Conservation (phyloP, 78 protist species). For the Isochrysis galbana region DNA sequence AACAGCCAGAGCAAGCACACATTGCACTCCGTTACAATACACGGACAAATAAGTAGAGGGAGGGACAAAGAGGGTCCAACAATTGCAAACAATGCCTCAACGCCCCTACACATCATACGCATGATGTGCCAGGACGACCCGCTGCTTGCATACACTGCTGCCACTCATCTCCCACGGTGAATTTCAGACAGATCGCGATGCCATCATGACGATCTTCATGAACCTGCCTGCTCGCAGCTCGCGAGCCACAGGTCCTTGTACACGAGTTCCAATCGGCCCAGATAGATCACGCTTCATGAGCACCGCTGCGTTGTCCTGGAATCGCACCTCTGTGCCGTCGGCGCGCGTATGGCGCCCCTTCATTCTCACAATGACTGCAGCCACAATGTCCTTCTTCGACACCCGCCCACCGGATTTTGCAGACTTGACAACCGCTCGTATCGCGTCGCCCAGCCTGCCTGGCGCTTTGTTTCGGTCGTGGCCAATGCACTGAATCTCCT, state of each 20-base stretch:
- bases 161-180: too few species aligned
- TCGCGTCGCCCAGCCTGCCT: background rate
- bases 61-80: too few species aligned
- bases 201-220: conserved; percentile 4
- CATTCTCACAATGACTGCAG: background rate
- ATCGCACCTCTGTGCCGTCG: background rate
- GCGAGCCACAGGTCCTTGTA: background rate
- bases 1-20: too few species aligned
- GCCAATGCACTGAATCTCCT: background rate
- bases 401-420: background rate
- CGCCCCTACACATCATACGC: too few species aligned
- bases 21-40: too few species aligned
- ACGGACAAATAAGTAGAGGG: too few species aligned
- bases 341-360: background rate
- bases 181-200: background rate
- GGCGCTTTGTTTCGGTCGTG: background rate
- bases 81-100: too few species aligned
- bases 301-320: conserved; percentile 7
- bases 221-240: conserved; percentile 18
- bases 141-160: too few species aligned
- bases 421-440: background rate
- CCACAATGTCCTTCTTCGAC: conserved; percentile 15
- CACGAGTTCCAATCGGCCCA: background rate
- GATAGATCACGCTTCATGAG: background rate
- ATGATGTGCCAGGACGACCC: too few species aligned